Conservation (phyloP, 2,329 filamentous ascomycete genomes). For the Fusarium papillatum region DNA sequence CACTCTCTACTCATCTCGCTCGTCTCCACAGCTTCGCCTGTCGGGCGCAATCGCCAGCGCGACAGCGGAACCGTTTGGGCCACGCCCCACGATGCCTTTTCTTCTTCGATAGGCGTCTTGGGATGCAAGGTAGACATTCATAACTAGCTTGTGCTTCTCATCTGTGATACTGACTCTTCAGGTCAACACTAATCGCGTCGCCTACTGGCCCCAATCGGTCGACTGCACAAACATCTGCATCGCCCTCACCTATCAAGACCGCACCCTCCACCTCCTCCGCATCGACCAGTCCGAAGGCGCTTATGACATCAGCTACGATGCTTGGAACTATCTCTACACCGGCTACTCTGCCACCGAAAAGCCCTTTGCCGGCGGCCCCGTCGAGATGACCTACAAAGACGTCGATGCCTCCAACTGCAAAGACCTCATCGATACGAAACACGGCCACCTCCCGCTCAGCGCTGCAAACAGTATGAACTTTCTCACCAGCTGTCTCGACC, state of each 20-base stretch:
- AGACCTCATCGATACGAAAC: slow-evolving; percentile 60
- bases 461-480: slow-evolving; percentile 68
- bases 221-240: slow-evolving; percentile 71
- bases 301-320: slow-evolving; percentile 72
- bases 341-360: slow-evolving; percentile 60
- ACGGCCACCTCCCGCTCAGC: slow-evolving; percentile 55
- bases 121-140: slow-evolving; percentile 61
- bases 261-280: slow-evolving; percentile 69
- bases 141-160: neutral
- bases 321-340: slow-evolving; percentile 71
- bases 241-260: slow-evolving; percentile 61
- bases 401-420: slow-evolving; percentile 61
- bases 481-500: slow-evolving; percentile 58
- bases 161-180: neutral
- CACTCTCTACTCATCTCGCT: slow-evolving; percentile 20
- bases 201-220: slow-evolving; percentile 70
- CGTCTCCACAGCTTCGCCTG: slow-evolving; percentile 2
- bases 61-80: slow-evolving; percentile 45
- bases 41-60: slow-evolving; percentile 7
- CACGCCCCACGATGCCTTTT: slow-evolving; percentile 70
- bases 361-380: slow-evolving; percentile 61
- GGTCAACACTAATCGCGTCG: slow-evolving; percentile 70
- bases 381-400: slow-evolving; percentile 61
- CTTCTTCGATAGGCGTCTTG: slow-evolving; percentile 70
- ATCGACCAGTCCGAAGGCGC: slow-evolving; percentile 70